Base-by-base conservation (phyloP, 306 rosid genomes). In the Heteromeles arbutifolia region DNA sequence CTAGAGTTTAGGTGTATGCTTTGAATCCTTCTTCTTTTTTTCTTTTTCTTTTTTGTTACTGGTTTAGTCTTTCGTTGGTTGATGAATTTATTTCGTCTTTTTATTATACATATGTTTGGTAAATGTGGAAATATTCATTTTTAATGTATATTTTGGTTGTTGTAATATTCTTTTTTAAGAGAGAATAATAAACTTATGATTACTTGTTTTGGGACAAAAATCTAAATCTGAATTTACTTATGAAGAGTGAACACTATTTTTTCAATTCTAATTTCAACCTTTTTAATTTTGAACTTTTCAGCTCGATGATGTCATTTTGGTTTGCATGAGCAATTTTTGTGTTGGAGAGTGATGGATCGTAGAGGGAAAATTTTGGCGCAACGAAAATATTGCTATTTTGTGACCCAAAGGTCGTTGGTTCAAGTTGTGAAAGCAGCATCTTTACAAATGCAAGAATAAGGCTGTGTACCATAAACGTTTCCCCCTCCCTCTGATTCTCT, bases 401-500 rank as follows among this genome's bases (percentile, higher is more conserved):
- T 34, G 8, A 34, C 39, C 2, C 9, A 34, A 6, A 34, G 0
- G 39, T 34, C 2, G 0, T 0, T 6, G 9, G 2, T 34, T 34
- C 9, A 2, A 7, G 2, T 34, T 34, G 39, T 34, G 0, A 34
- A 34, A 34, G 6, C 2, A 34, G 0, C 2, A 0, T 34, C 2
- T 34, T 34, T 34, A 34, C 39, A 34, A 34, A 6, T 34, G 39
- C 2, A 34, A 34, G 9, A 9, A 34, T 34, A 6, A 34, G 8
- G 2, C 0, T 34, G 8, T 1, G 2, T 34, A 34, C 39, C 2
- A 34, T 1, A 34, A 2, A 34, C 39, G 9, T 34, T 34, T 34
- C 9, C 0, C 9, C 39, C 2, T 34, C 2, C 8, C 8, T 34
- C 0, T 6, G 0, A 6, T 34, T 1, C 39, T 6, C 0, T 8